Evolutionary conservation across 495 filamentous ascomycete genomes (phyloP), one percentile per base, ranked within the genome.

Genomic region (Jackrogersella minutella): DNA sequence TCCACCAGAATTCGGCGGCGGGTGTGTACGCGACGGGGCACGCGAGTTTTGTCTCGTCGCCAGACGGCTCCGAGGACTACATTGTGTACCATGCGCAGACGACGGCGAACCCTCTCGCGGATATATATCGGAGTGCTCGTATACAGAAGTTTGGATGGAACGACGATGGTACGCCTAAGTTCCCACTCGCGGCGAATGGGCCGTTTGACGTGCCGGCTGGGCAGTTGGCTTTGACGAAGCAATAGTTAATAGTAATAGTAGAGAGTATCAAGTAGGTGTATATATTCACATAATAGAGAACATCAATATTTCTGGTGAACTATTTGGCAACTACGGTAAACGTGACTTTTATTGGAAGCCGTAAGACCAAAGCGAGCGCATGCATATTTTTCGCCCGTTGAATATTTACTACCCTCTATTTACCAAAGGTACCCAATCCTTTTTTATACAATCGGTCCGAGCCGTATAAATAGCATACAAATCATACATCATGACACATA

Each of bases 1-100:
- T 83, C 71, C 81, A 82, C 55, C 81, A 83, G 69, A 82, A 84
- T 64, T 69, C 79, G 2, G 51, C 64, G 1, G 70, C 74, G 3
- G 66, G 74, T 13, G 67, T 79, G n/a, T 83, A 81, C 58, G 81
- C 78, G 3, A 78, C 81, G 2, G 82, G 82, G 0, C 82, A 84
- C 65, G 82, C 82, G 8, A 80, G 77, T 58, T 84, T 79, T 55
- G 75, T 70, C 19, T 78, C 74, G 31, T 81, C 78, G 24, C 78
- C 79, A 0, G 81, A 83, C 62, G 79, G 78, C 2, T 76, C 46
- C 1, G 80, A 83, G 66, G 68, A 78, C 47, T 84, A 78, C 61
- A 78, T 83, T 28, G 79, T 84, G 1, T 84, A 84, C 60, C 82
- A 83, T 63, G 82, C 79, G 10, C 51, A 66, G 31, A 75, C 71